Evolutionary conservation across 2,329 filamentous ascomycete genomes (phyloP).

Genomic region (Exophiala viscosa): DNA sequence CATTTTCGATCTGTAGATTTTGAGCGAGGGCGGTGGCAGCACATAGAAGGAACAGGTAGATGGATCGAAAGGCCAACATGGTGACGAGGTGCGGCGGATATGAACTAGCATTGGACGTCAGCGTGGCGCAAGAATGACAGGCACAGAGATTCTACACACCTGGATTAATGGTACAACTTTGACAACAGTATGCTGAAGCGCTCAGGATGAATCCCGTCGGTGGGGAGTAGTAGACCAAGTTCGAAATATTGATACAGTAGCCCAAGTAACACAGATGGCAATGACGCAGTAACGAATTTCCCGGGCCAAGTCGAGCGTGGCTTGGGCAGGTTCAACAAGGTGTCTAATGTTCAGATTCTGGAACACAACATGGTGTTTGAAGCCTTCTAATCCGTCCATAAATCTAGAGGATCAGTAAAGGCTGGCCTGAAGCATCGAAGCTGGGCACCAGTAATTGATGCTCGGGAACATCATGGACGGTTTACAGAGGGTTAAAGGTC

Average conservation of each 20-base stretch:
- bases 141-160: neutral
- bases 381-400: constrained; percentile 40
- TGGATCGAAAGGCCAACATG: constrained; percentile 13
- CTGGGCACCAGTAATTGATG: too few relatives aligned
- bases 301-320: constrained; percentile 46
- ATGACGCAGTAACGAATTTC: constrained; percentile 51
- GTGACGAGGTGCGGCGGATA: neutral
- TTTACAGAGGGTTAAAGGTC: too few relatives aligned
- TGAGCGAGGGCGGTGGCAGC: constrained; percentile 15
- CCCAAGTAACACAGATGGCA: constrained; percentile 44
- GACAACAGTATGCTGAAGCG: neutral
- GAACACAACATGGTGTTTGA: constrained; percentile 46
- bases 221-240: constrained; percentile 12
- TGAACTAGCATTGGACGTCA: neutral
- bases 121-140: neutral
- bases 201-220: constrained; percentile 9
- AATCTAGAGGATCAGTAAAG: neutral
- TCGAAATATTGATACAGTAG: constrained; percentile 23
- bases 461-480: too few relatives aligned
- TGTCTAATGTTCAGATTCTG: constrained; percentile 47
- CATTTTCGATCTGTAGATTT: constrained; percentile 9
- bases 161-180: neutral
- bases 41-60: constrained; percentile 13
- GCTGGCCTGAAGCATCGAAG: neutral
- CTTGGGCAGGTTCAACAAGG: constrained; percentile 50